Evolutionary conservation across 179 eudicot species (phyloP).

Genomic region (Sideroxylon spinosum): DNA sequence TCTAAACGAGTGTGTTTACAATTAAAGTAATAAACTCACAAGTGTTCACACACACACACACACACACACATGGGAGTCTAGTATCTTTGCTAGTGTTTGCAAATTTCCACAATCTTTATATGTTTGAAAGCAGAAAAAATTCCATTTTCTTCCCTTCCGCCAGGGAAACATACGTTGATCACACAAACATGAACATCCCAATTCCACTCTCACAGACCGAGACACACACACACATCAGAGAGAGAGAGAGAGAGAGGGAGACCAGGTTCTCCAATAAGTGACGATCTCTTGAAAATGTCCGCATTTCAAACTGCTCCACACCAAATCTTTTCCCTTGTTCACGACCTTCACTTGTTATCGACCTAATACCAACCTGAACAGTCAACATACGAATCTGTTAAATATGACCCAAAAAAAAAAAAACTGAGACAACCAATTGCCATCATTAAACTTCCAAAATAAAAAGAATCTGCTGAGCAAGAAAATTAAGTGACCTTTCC

Average conservation of each 20-base stretch:
- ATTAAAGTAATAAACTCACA: too few species aligned
- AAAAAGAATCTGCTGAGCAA: too few species aligned
- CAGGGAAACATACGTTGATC: not conserved
- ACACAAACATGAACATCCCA: not conserved
- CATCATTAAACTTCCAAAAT: not conserved
- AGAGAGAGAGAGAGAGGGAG: conserved; percentile 16
- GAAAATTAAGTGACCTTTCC: too few species aligned
- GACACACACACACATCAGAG: not conserved
- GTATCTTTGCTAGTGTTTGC: too few species aligned
- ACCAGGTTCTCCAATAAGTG: conserved; percentile 29
- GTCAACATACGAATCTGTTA: conserved; percentile 3
- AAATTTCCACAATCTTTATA: too few species aligned
- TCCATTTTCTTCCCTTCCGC: too few species aligned
- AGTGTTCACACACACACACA: too few species aligned
- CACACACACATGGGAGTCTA: too few species aligned
- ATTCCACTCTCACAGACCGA: too few species aligned
- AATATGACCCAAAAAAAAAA: too few species aligned
- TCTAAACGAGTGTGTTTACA: too few species aligned
- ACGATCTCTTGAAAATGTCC: conserved; percentile 29
- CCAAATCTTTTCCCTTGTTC: conserved; percentile 96
- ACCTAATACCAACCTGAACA: conserved; percentile 87
- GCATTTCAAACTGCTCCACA: conserved; percentile 93
- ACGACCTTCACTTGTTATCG: conserved; percentile 85
- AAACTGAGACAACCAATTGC: not conserved
- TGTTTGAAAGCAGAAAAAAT: too few species aligned